These are phyloP conservation scores for Sporothrix variecibatus DNA, from an alignment of 2,329 filamentous ascomycete species.

Conservation along the genomic window DNA sequence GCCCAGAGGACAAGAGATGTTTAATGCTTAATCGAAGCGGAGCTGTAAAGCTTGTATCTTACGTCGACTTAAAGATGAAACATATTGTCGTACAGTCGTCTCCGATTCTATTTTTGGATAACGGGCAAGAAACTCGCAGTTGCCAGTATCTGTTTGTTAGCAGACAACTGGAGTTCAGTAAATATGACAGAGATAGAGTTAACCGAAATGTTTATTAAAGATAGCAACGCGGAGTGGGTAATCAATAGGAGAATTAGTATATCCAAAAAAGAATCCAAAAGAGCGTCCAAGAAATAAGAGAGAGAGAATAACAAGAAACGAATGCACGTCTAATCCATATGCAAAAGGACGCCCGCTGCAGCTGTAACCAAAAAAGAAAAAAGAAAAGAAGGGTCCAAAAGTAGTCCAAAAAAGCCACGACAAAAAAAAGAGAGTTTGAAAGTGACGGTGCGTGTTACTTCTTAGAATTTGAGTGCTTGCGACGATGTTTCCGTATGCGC, in stretches of 20 bases:
- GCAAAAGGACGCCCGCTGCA: background rate
- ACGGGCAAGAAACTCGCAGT: no score
- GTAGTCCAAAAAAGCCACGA: no score
- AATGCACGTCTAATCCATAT: background rate
- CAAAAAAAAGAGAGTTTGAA: no score
- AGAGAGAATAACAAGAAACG: background rate
- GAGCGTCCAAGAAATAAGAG: background rate
- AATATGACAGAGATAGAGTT: background rate
- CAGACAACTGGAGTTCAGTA: background rate
- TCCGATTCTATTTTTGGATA: slow-evolving; percentile 11
- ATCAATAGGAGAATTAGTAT: background rate
- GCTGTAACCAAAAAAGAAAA: background rate
- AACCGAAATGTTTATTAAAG: background rate
- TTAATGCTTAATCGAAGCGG: background rate
- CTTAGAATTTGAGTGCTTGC: slow-evolving; percentile 31
- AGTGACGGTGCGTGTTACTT: background rate
- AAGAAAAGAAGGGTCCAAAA: no score
- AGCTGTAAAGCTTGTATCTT: background rate
- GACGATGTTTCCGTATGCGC: slow-evolving; percentile 45
- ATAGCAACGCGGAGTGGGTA: background rate
- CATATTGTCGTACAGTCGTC: no score
- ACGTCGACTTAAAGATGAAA: background rate
- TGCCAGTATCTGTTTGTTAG: background rate
- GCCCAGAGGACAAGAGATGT: background rate
- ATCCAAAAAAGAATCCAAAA: background rate